Percentiles rank a stretch among this genome's conserved stretches.
Conservation (phyloP, 139 green algal species). For the Tetradesmus lagerheimii region DNA sequence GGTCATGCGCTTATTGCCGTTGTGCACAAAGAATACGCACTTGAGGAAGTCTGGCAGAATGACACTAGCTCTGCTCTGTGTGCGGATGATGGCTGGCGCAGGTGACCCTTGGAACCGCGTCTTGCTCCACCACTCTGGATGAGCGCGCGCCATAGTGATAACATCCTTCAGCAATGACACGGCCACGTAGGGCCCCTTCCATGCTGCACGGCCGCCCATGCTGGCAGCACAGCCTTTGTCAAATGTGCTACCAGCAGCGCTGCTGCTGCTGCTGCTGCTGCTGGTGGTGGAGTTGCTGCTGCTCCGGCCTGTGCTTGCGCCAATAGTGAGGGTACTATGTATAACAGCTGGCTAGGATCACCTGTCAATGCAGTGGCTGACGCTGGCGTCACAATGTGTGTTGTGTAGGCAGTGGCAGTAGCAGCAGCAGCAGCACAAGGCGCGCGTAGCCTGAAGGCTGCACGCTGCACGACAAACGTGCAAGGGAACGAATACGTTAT, state of each 20-base stretch:
- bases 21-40: slow-evolving; percentile 72
- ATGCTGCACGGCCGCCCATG: slow-evolving; percentile 52
- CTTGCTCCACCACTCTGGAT: slow-evolving; percentile 71
- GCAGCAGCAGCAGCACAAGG: no score
- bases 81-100: slow-evolving; percentile 66
- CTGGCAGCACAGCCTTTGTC: not conserved
- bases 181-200: slow-evolving; percentile 74
- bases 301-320: not conserved
- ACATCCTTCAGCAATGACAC: slow-evolving; percentile 66
- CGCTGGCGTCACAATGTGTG: no score
- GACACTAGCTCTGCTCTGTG: slow-evolving; percentile 48
- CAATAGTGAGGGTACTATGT: no score
- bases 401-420: no score
- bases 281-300: not conserved
- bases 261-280: slow-evolving; percentile 8
- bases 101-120: slow-evolving; percentile 66
- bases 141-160: slow-evolving; percentile 54
- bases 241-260: not conserved
- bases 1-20: slow-evolving; percentile 53
- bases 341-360: no score
- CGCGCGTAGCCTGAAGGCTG: no score
- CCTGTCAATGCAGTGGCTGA: no score
- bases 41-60: slow-evolving; percentile 71
- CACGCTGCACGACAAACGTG: no score
- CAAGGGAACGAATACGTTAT: no score